Percentiles rank a stretch among this genome's conserved stretches.
phyloP scores from a whole-genome alignment of 768 basidiomycete genomes.

The Kwoniella sp. region DNA sequence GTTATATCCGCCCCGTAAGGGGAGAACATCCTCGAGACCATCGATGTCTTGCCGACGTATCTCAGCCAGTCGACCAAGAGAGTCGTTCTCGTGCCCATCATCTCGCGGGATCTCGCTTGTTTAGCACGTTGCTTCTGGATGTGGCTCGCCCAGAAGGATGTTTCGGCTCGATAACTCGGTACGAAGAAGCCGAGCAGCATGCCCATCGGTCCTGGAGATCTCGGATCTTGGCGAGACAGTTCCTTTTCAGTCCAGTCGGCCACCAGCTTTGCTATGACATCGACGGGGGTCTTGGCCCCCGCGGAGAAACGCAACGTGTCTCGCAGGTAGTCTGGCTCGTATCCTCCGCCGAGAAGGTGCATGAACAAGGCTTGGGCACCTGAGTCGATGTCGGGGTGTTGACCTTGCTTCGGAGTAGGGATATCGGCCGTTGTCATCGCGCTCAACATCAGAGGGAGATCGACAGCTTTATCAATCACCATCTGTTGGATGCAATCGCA shows the following conservation, averaged over 20 bases:
- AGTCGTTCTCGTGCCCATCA: background rate
- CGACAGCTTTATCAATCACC: constrained; percentile 2
- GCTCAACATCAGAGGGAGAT: constrained; percentile 5
- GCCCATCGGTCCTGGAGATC: background rate
- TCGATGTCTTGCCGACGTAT: constrained; percentile 12
- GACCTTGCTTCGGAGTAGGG: no score
- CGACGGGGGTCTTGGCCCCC: background rate
- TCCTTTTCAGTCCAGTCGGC: constrained; percentile 6
- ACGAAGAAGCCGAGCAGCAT: constrained; percentile 11
- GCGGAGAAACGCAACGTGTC: background rate
- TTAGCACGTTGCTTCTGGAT: background rate
- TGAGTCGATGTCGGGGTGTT: background rate
- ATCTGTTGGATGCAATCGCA: constrained; percentile 7
- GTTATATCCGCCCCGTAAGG: background rate
- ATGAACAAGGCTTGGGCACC: background rate
- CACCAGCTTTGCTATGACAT: background rate
- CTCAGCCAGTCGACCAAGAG: constrained; percentile 10
- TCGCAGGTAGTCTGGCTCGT: background rate
- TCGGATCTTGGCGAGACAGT: background rate
- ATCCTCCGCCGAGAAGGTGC: background rate
- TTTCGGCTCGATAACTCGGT: constrained; percentile 1
- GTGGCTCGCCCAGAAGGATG: background rate
- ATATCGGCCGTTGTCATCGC: background rate
- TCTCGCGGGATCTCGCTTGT: background rate
- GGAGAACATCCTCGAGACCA: constrained; percentile 13